These are phyloP conservation scores for Penstemon barbatus DNA, from an alignment of 257 asterid genomes.

Conservation along the genomic window DNA sequence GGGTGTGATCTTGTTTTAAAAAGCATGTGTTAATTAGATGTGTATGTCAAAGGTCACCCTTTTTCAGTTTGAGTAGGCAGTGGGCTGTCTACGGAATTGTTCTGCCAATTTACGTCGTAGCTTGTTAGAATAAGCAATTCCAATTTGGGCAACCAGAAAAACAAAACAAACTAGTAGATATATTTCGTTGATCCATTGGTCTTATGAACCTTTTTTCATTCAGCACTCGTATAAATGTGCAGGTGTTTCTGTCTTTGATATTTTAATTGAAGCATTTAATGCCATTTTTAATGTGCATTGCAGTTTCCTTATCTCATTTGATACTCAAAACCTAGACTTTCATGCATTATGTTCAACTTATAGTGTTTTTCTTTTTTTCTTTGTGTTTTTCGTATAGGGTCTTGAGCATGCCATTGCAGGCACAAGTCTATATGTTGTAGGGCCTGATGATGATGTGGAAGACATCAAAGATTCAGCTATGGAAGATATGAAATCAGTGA, in stretches of 20 bases:
- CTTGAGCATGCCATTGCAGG: conserved; percentile 99
- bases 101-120: not conserved
- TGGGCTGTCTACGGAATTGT: not conserved
- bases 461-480: conserved; percentile 76
- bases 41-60: not conserved
- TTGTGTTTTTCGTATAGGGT: conserved; percentile 52
- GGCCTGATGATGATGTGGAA: conserved; percentile 81
- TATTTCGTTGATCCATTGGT: not conserved
- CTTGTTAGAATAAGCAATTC: not conserved
- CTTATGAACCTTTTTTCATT: not conserved
- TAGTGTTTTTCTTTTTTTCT: conserved; percentile 13
- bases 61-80: not conserved
- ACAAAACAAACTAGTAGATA: not conserved
- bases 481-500: conserved; percentile 94
- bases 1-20: not conserved
- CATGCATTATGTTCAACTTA: not conserved
- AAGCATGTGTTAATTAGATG: not conserved
- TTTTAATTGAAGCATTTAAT: not conserved
- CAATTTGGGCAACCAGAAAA: not conserved
- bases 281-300: not conserved
- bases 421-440: conserved; percentile 84
- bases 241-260: not conserved
- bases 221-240: not conserved
- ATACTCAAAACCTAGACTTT: not conserved
- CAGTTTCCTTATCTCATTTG: not conserved